Evolutionary conservation across 306 rosid species (phyloP).

Genomic region (Aeschynomene evenia): DNA sequence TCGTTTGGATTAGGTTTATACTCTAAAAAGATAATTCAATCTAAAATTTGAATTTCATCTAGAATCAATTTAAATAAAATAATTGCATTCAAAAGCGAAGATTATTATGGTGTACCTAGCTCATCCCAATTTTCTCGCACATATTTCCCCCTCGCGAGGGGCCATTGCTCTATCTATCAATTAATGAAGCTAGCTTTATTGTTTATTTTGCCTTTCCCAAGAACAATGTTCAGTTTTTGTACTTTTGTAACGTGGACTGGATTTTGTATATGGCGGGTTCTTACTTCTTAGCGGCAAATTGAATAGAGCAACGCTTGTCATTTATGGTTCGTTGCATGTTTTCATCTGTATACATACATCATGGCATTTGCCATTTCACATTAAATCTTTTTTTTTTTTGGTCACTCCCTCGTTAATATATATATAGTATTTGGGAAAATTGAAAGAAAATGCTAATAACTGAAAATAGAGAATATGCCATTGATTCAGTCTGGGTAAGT

Average conservation of each 20-base stretch:
- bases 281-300: constrained; percentile 12
- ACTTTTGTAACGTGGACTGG: constrained; percentile 23
- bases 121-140: not conserved
- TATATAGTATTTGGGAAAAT: too few relatives aligned
- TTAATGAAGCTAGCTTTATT: constrained; percentile 4
- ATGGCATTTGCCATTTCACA: not conserved
- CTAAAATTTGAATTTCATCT: too few relatives aligned
- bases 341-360: not conserved
- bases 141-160: not conserved
- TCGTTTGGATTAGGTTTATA: too few relatives aligned
- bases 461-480: too few relatives aligned
- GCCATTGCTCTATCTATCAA: not conserved
- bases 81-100: too few relatives aligned
- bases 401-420: too few relatives aligned
- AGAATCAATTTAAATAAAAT: too few relatives aligned
- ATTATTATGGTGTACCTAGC: too few relatives aligned
- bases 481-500: too few relatives aligned
- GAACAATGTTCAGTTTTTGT: not conserved
- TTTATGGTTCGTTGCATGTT: not conserved
- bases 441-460: too few relatives aligned
- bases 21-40: too few relatives aligned
- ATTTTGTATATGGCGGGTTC: not conserved
- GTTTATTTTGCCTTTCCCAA: not conserved
- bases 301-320: constrained; percentile 3
- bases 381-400: not conserved